Percentiles rank a stretch among this genome's conserved stretches.
These are phyloP conservation scores for Kwoniella sp. DNA, from an alignment of 768 basidiomycete species.

Conservation along the genomic window DNA sequence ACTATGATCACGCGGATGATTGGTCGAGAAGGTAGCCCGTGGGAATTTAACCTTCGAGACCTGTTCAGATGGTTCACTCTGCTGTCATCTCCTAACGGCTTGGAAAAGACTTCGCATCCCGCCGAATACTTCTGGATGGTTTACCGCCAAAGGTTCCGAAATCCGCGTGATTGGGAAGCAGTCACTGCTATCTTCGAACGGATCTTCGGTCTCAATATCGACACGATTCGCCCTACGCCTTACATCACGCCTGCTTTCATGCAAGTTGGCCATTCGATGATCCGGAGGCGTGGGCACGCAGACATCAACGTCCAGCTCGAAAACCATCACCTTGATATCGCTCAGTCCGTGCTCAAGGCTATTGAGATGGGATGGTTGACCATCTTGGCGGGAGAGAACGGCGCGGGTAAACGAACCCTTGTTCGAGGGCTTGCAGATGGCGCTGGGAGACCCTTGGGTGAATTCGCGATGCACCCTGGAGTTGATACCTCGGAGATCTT, in stretches of 20 bases:
- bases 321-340: conserved; percentile 65
- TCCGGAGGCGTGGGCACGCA: conserved; percentile 37
- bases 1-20: conserved; percentile 68
- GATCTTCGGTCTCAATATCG: conserved; percentile 58
- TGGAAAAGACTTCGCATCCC: conserved; percentile 61
- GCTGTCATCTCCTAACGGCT: conserved; percentile 47
- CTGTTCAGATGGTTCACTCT: conserved; percentile 81
- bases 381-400: conserved; percentile 76
- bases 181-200: conserved; percentile 54
- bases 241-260: conserved; percentile 54
- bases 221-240: conserved; percentile 54
- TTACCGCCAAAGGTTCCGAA: conserved; percentile 86
- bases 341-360: conserved; percentile 76
- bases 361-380: conserved; percentile 78
- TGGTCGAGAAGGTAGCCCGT: conserved; percentile 79
- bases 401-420: conserved; percentile 77
- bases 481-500: conserved; percentile 92
- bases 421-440: conserved; percentile 70
- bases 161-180: conserved; percentile 63
- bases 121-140: conserved; percentile 68
- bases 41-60: conserved; percentile 98
- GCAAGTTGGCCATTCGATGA: conserved; percentile 69
- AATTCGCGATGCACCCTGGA: conserved; percentile 77
- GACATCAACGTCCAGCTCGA: conserved; percentile 59
- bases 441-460: conserved; percentile 69